A percentile compares a stretch with the other conserved stretches of the same genome.
These are phyloP conservation scores for Blastocystis sp. DNA, from an alignment of 352 stramenopile genomes.

Conservation along the genomic window DNA sequence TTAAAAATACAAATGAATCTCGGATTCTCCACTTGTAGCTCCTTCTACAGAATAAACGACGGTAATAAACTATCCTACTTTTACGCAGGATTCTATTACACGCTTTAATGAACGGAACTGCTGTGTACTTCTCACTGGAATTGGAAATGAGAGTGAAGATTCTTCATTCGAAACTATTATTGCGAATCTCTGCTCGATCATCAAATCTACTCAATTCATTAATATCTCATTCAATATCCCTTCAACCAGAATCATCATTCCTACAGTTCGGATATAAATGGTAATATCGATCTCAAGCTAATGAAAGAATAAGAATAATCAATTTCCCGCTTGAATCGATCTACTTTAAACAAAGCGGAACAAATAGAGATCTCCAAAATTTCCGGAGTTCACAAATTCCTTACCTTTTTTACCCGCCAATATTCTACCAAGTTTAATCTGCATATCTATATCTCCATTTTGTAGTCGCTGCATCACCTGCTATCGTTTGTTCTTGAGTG, in stretches of 20 bases:
- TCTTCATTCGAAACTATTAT: constrained; percentile 6
- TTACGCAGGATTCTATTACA: background rate
- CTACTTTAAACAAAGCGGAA: background rate
- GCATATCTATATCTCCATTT: too few species aligned
- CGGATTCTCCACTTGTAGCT: background rate
- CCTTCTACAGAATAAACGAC: background rate
- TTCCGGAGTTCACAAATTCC: background rate
- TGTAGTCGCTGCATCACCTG: too few species aligned
- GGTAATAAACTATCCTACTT: background rate
- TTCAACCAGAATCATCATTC: background rate
- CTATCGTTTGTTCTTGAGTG: too few species aligned
- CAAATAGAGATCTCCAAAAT: background rate
- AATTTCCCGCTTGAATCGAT: background rate
- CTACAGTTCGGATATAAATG: background rate
- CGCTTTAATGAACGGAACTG: background rate
- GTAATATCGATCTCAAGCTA: background rate
- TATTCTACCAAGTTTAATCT: too few species aligned
- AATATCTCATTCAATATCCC: background rate
- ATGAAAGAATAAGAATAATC: background rate
- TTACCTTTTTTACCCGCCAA: background rate
- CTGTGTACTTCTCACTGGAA: constrained; percentile 35
- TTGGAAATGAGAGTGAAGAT: background rate
- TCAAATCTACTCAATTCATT: background rate
- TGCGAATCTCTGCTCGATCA: constrained; percentile 41
- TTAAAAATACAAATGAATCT: constrained; percentile 31